These are phyloP conservation scores for Raffaelea albimanens DNA, from an alignment of 2,329 filamentous ascomycete genomes.

Conservation along the genomic window DNA sequence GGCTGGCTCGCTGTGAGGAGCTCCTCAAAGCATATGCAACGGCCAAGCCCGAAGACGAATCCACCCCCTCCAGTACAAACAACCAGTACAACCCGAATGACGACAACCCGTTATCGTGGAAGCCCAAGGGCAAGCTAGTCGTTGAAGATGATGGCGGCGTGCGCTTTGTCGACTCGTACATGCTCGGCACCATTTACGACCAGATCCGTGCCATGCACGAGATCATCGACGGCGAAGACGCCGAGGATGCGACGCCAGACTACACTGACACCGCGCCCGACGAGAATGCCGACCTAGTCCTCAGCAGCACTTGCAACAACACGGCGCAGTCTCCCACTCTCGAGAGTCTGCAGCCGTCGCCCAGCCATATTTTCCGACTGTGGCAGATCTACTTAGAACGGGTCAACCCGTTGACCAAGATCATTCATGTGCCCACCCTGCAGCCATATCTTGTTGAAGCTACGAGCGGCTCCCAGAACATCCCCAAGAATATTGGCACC, in stretches of 20 bases:
- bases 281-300: conserved; percentile 40
- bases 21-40: conserved; percentile 48
- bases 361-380: conserved; percentile 57
- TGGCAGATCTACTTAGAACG: conserved; percentile 70
- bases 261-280: conserved; percentile 34
- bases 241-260: conserved; percentile 33
- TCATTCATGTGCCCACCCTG: conserved; percentile 61
- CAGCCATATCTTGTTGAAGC: conserved; percentile 58
- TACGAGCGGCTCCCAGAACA: conserved; percentile 40
- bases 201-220: conserved; percentile 52
- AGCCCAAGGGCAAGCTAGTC: conserved; percentile 42
- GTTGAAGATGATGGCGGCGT: conserved; percentile 44
- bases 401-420: conserved; percentile 64
- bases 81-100: conserved; percentile 18
- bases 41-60: conserved; percentile 16
- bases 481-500: conserved; percentile 51
- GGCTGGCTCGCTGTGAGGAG: conserved; percentile 49
- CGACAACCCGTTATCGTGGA: conserved; percentile 24
- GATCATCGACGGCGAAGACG: conserved; percentile 46
- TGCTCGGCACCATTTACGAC: conserved; percentile 44
- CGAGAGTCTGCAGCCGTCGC: conserved; percentile 52
- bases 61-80: conserved; percentile 12
- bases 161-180: conserved; percentile 47
- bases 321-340: conserved; percentile 21
- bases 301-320: conserved; percentile 20